Conservation (phyloP, 495 filamentous ascomycete genomes). For the Penicillium parvum region DNA sequence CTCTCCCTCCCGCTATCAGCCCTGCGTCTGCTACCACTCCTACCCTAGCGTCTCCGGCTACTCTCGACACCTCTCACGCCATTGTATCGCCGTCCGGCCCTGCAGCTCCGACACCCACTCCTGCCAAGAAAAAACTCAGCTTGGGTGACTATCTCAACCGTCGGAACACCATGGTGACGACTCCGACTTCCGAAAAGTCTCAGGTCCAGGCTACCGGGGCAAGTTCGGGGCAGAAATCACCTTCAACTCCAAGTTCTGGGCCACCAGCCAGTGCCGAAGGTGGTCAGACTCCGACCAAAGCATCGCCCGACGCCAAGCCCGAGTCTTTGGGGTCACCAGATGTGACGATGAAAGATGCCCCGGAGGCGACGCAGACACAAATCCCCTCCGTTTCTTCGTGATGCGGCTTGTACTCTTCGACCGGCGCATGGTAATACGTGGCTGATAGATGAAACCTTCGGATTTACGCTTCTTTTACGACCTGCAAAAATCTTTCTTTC, state of each 20-base stretch:
- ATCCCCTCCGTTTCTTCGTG: slow-evolving; percentile 27
- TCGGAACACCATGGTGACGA: slow-evolving; percentile 38
- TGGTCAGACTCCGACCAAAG: slow-evolving; percentile 14
- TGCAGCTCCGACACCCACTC: slow-evolving; percentile 48
- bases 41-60: slow-evolving; percentile 32
- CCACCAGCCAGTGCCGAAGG: slow-evolving; percentile 8
- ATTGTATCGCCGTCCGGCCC: slow-evolving; percentile 21
- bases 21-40: slow-evolving; percentile 31
- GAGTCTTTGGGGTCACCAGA: slow-evolving; percentile 21
- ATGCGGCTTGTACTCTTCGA: slow-evolving; percentile 12
- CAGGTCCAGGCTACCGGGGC: slow-evolving; percentile 26
- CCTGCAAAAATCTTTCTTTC: slow-evolving; percentile 22
- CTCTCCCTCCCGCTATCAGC: slow-evolving; percentile 24
- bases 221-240: slow-evolving; percentile 24
- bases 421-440: slow-evolving; percentile 13
- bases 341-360: slow-evolving; percentile 32
- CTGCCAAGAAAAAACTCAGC: slow-evolving; percentile 61
- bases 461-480: slow-evolving; percentile 28
- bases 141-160: slow-evolving; percentile 62
- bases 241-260: slow-evolving; percentile 15
- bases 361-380: slow-evolving; percentile 25
- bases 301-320: slow-evolving; percentile 14
- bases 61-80: slow-evolving; percentile 23
- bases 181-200: slow-evolving; percentile 38
- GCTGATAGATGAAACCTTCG: slow-evolving; percentile 9